Conservation (phyloP, 2,329 filamentous ascomycete species). For the Talaromyces sp. region DNA sequence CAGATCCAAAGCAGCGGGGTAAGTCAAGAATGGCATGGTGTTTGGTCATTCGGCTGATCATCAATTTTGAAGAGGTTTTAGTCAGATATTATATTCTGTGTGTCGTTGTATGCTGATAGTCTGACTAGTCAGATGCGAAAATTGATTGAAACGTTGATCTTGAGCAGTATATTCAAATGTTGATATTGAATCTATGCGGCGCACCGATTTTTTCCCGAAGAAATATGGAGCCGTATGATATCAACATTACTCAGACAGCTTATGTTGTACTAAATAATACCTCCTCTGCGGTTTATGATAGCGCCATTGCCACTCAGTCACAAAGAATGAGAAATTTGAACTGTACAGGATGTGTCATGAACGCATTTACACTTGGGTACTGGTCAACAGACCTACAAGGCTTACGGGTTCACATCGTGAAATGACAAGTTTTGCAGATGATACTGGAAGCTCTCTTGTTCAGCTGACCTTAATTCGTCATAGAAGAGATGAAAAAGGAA, state of each 20-base stretch:
- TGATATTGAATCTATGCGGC: background rate
- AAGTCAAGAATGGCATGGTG: constrained; percentile 8
- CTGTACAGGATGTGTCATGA: background rate
- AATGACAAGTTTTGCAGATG: background rate
- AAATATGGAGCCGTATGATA: constrained; percentile 4
- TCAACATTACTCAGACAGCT: background rate
- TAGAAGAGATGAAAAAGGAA: background rate
- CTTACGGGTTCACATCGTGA: background rate
- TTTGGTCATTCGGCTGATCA: background rate
- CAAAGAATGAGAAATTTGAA: background rate
- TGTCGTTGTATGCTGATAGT: background rate
- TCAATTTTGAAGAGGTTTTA: background rate
- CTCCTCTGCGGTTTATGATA: background rate
- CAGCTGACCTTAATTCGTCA: background rate
- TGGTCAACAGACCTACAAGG: background rate
- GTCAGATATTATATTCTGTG: background rate
- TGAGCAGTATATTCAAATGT: background rate
- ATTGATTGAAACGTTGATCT: no score
- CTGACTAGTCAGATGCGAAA: background rate
- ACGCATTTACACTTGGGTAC: background rate
- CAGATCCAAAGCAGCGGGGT: background rate
- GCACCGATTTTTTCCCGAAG: background rate
- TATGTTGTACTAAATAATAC: background rate
- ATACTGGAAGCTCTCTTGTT: background rate
- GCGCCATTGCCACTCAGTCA: background rate